Base-by-base conservation (phyloP, 441 rosid species). In the Corymbia citriodora region DNA sequence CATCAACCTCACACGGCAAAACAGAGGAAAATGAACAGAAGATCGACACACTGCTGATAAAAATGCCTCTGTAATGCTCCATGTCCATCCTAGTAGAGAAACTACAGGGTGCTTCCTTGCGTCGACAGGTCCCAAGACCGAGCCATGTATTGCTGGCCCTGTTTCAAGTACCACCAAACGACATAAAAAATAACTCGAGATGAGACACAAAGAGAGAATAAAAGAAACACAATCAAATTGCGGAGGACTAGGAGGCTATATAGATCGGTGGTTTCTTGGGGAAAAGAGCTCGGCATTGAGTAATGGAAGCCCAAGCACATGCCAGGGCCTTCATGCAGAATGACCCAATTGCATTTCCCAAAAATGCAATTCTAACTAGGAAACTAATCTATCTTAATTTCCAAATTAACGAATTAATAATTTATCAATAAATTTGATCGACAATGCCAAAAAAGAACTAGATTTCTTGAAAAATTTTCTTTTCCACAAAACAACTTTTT, bases 1-100 rank as follows among this genome's bases (percentile, higher is more conserved):
- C 99, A 93, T 97, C 99, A 92, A 96, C 99, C 99, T 95, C 90
- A 59, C 15, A 91, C 27, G 89, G n/a, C 89, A 93, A 88, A 90
- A 19, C 52, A 61, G 65, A 89, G 88, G 14, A 52, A 87, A 65
- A 87, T 40, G 50, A 74, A 40, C 29, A 74, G 15, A 6, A 0
- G 40, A 19, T 36, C 40, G 52, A 74, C 10, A 17, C n/a, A n/a
- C n/a, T n/a, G n/a, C n/a, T n/a, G n/a, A n/a, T n/a, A n/a, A n/a
- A n/a, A n/a, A n/a, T n/a, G n/a, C n/a, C n/a, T n/a, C n/a, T n/a
- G n/a, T n/a, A n/a, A n/a, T n/a, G n/a, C 83, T 74, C 29, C 50
- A 74, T 74, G 14, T 23, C 50, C 50, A 74, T 74, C 83, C 29
- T 74, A 74, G 25, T 74, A 10, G 83, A 74, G 83, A 40, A 40